A percentile compares a stretch with the other conserved stretches of the same genome.
Conservation (phyloP, 805 yeast genomes). For the Sugiyamaella floridensis region DNA sequence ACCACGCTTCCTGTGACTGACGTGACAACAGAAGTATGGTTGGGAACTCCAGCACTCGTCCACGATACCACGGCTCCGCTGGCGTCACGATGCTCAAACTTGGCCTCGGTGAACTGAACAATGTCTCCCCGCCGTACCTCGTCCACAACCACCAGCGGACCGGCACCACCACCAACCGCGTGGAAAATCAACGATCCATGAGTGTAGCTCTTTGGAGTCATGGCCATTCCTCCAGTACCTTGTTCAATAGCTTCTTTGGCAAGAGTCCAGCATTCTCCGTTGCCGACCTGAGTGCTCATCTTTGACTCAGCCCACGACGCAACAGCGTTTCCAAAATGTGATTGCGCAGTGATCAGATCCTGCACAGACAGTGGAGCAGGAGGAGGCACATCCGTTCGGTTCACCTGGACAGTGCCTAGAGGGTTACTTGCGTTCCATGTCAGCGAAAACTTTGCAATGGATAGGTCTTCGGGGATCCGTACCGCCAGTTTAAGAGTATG, state of each 20-base stretch:
- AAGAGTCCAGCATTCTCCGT: constrained; percentile 38
- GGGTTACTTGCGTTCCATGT: constrained; percentile 31
- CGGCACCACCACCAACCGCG: constrained; percentile 4
- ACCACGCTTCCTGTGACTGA: constrained; percentile 13
- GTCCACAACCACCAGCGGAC: constrained; percentile 16
- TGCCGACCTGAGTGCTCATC: constrained; percentile 29
- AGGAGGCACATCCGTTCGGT: constrained; percentile 34
- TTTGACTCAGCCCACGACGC: constrained; percentile 32
- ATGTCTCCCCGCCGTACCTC: constrained; percentile 33
- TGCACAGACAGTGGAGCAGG: constrained; percentile 31
- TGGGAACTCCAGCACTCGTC: constrained; percentile 27
- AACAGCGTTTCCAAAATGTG: constrained; percentile 28
- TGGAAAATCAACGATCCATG: constrained; percentile 28
- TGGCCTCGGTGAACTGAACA: constrained; percentile 28
- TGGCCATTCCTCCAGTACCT: constrained; percentile 22
- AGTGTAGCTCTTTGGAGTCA: constrained; percentile 26
- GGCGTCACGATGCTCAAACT: constrained; percentile 18
- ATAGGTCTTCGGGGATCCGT: constrained; percentile 28
- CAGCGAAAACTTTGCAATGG: constrained; percentile 26
- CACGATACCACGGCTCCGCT: constrained; percentile 14
- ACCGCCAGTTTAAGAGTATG: constrained; percentile 21
- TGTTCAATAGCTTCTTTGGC: constrained; percentile 30
- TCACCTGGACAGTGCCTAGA: constrained; percentile 31
- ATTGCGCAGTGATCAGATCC: constrained; percentile 23
- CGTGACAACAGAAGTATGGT: constrained; percentile 32